phyloP scores from a whole-genome alignment of 768 basidiomycete species.

The Tricholoma matsutake region DNA sequence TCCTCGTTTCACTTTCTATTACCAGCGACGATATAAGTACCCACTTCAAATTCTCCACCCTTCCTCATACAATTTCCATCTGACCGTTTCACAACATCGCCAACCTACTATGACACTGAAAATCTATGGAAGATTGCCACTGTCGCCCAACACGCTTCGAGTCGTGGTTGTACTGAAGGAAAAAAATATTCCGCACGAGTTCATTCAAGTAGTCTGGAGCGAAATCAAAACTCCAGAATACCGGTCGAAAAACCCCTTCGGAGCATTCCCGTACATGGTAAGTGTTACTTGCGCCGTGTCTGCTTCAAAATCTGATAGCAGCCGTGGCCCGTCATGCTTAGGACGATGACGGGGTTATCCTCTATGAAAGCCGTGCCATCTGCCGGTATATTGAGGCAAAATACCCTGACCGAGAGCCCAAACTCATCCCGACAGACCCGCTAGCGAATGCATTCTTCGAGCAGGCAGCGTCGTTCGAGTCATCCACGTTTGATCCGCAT shows the following conservation, averaged over 20 bases:
- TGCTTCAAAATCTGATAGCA: too few relatives aligned
- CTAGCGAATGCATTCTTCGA: background rate
- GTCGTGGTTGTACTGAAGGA: background rate
- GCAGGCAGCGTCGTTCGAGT: background rate
- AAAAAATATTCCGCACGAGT: background rate
- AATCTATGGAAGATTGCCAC: background rate
- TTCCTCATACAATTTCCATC: too few relatives aligned
- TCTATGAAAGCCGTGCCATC: slow-evolving; percentile 66
- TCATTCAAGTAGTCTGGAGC: too few relatives aligned
- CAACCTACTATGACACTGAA: too few relatives aligned
- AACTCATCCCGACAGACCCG: background rate
- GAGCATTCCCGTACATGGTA: background rate
- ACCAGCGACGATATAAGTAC: too few relatives aligned
- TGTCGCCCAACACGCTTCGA: background rate
- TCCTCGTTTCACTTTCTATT: too few relatives aligned
- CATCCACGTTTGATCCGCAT: background rate
- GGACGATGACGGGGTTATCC: slow-evolving; percentile 54
- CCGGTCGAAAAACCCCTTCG: background rate
- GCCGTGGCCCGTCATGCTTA: slow-evolving; percentile 12
- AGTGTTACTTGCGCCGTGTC: background rate
- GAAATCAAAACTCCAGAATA: too few relatives aligned
- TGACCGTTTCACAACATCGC: too few relatives aligned
- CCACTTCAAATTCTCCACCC: too few relatives aligned
- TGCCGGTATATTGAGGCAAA: slow-evolving; percentile 55
- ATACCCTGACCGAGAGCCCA: slow-evolving; percentile 16